These are phyloP conservation scores for Dispira simplex DNA, from an alignment of 192 early-diverging fungal genomes.

Conservation along the genomic window DNA sequence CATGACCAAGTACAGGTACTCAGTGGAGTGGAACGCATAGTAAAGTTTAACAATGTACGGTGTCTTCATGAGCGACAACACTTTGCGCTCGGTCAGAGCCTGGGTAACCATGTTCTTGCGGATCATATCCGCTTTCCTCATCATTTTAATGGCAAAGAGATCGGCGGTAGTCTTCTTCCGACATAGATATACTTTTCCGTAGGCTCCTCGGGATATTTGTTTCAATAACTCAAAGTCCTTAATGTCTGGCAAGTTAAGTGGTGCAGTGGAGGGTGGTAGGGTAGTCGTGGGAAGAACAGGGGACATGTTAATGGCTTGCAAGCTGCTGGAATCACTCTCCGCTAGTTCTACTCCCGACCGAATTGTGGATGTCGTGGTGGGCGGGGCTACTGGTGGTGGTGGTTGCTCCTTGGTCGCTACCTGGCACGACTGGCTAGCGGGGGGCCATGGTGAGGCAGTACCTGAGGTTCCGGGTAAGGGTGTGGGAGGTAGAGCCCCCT, in stretches of 20 bases:
- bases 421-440: too few relatives aligned
- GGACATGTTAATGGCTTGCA: conserved; percentile 14
- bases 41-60: conserved; percentile 87
- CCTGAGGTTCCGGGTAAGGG: too few relatives aligned
- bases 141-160: conserved; percentile 81
- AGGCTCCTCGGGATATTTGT: conserved; percentile 88
- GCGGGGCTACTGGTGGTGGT: conserved; percentile 9
- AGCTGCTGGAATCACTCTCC: conserved; percentile 10
- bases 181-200: conserved; percentile 81
- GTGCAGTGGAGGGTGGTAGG: conserved; percentile 20
- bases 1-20: conserved; percentile 82
- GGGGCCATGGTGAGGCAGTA: too few relatives aligned
- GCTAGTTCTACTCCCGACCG: too few relatives aligned
- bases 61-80: conserved; percentile 56
- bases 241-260: conserved; percentile 60
- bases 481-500: too few relatives aligned
- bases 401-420: not conserved
- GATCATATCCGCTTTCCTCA: conserved; percentile 89
- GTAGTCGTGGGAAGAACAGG: conserved; percentile 21
- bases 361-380: too few relatives aligned
- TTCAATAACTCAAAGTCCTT: conserved; percentile 90
- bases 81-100: conserved; percentile 73
- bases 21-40: conserved; percentile 80
- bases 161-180: conserved; percentile 76
- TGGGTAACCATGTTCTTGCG: conserved; percentile 94